phyloP scores from a whole-genome alignment of 805 yeast genomes.

The Vanderwaltozyma polyspora region DNA sequence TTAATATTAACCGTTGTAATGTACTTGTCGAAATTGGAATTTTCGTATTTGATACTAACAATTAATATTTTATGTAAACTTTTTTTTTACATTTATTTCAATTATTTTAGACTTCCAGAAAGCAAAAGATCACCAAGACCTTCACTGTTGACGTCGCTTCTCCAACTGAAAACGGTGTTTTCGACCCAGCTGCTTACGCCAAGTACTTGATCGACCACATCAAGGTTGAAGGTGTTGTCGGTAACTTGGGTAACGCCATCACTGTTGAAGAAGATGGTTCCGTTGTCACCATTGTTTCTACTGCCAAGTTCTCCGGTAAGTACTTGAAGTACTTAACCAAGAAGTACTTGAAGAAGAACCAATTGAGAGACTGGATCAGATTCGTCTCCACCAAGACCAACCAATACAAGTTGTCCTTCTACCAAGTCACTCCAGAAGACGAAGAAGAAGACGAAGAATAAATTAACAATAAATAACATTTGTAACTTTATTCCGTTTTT shows the following conservation, averaged over 20 bases:
- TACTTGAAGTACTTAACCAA: conserved; percentile 99
- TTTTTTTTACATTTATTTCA: conserved; percentile 17
- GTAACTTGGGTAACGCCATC: conserved; percentile 94
- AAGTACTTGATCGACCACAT: conserved; percentile 98
- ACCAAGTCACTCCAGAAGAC: conserved; percentile 95
- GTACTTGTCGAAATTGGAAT: no score
- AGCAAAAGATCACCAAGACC: conserved; percentile 74
- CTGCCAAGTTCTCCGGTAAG: conserved; percentile 97
- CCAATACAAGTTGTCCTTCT: conserved; percentile 96
- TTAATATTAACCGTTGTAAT: no score
- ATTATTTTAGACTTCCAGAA: conserved; percentile 59
- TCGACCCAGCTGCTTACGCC: conserved; percentile 94
- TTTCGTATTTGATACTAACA: no score
- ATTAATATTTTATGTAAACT: no score
- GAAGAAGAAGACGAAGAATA: conserved; percentile 68
- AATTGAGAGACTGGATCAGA: conserved; percentile 99
- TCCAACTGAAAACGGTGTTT: conserved; percentile 94
- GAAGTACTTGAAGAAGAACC: conserved; percentile 99
- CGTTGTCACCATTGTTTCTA: conserved; percentile 78
- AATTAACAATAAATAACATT: background rate
- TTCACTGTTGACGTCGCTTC: conserved; percentile 93
- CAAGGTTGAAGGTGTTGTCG: conserved; percentile 94
- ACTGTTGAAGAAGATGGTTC: conserved; percentile 81
- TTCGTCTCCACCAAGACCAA: conserved; percentile 91
- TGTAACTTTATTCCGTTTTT: background rate